phyloP scores from a whole-genome alignment of 371 early-diverging fungal species.

The Mucor piriformis region DNA sequence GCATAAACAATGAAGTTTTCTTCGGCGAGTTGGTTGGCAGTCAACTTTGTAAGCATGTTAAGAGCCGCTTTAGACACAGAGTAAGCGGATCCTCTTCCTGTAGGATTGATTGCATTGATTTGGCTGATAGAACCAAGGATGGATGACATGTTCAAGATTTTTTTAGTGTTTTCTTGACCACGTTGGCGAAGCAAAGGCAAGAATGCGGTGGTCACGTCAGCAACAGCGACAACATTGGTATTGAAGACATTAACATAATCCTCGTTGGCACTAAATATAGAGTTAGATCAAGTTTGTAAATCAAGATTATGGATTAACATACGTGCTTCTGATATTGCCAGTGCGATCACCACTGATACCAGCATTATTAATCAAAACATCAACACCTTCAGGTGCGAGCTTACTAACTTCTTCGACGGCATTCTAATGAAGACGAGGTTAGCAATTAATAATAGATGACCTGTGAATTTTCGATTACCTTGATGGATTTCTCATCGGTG shows the following conservation, averaged over 20 bases:
- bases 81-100: constrained; percentile 9
- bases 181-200: constrained; percentile 31
- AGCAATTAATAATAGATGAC: background rate
- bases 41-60: constrained; percentile 24
- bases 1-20: constrained; percentile 28
- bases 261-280: background rate
- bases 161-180: too few relatives aligned
- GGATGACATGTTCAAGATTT: constrained; percentile 30
- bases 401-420: constrained; percentile 24
- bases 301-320: too few relatives aligned
- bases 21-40: constrained; percentile 9
- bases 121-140: constrained; percentile 16
- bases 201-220: constrained; percentile 18
- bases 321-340: background rate
- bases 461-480: constrained; percentile 11
- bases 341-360: constrained; percentile 21
- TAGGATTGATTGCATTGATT: background rate
- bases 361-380: constrained; percentile 42
- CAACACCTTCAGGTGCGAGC: constrained; percentile 28
- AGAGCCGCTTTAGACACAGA: constrained; percentile 22
- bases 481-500: constrained; percentile 11
- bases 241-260: constrained; percentile 12
- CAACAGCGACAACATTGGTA: constrained; percentile 20
- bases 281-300: too few relatives aligned
- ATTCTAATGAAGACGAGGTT: constrained; percentile 7